These are phyloP conservation scores for Mycena sanguinolenta DNA, from an alignment of 768 basidiomycete genomes.

Conservation along the genomic window DNA sequence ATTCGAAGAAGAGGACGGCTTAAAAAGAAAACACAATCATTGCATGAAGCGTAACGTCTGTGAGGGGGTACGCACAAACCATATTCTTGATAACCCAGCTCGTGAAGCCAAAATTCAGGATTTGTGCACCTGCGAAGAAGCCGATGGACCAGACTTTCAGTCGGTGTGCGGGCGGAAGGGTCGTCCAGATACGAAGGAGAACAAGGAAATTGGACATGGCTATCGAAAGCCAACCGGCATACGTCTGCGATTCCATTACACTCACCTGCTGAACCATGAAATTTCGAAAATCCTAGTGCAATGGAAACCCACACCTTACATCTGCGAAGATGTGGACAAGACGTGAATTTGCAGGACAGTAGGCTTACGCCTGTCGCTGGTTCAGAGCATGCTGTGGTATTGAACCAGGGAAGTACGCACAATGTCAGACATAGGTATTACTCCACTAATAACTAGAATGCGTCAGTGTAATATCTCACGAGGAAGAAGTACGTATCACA, in stretches of 20 bases:
- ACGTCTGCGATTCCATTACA: neutral
- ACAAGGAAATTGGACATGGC: slow-evolving; percentile 39
- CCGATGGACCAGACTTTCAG: slow-evolving; percentile 40
- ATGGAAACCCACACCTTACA: slow-evolving; percentile 23
- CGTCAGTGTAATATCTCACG: neutral
- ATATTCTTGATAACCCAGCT: slow-evolving; percentile 40
- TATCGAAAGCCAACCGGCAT: slow-evolving; percentile 22
- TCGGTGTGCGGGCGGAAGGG: slow-evolving; percentile 42
- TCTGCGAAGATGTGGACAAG: neutral
- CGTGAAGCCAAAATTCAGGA: slow-evolving; percentile 30
- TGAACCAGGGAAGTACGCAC: neutral
- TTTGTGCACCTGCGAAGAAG: slow-evolving; percentile 42
- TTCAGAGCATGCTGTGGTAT: neutral
- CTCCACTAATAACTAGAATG: slow-evolving; percentile 3
- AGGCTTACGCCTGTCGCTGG: neutral
- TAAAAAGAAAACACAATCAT: neutral
- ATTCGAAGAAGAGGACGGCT: slow-evolving; percentile 25
- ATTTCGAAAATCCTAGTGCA: neutral
- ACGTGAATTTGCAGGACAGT: neutral
- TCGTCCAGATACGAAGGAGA: slow-evolving; percentile 49
- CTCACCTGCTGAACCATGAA: too few relatives aligned
- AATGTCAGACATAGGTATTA: neutral
- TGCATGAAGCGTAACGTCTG: neutral
- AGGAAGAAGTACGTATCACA: neutral
- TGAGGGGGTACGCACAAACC: slow-evolving; percentile 36